Conservation (phyloP, 345 rosid genomes). For the Murraya paniculata region DNA sequence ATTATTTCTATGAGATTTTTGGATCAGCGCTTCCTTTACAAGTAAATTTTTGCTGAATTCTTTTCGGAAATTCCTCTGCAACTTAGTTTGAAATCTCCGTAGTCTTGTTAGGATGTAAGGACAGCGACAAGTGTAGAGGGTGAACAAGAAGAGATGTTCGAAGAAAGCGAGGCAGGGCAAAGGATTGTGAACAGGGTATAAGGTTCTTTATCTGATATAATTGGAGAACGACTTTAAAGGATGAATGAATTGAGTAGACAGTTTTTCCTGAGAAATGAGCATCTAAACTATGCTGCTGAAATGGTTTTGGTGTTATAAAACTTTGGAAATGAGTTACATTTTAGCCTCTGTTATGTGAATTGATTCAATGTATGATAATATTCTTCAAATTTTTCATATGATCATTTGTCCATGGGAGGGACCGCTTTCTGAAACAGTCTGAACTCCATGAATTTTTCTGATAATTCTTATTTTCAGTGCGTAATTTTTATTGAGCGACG, state of each 20-base stretch:
- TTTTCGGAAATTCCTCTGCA: background rate
- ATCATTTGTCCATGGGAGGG: background rate
- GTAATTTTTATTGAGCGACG: no score
- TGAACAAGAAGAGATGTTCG: conserved; percentile 60
- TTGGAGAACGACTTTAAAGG: conserved; percentile 2
- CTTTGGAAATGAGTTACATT: background rate
- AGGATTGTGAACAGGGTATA: conserved; percentile 69
- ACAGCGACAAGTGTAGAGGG: conserved; percentile 87
- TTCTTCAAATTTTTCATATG: background rate
- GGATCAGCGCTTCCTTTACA: no score
- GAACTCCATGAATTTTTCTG: no score
- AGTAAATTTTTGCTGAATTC: no score
- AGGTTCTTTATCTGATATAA: conserved; percentile 11
- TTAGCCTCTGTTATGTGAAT: background rate
- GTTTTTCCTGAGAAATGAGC: background rate
- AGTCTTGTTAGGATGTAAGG: conserved; percentile 69
- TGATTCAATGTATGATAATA: background rate
- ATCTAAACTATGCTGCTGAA: no score
- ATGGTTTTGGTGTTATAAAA: background rate
- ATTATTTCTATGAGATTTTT: no score
- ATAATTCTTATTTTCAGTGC: no score
- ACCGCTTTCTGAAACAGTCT: no score
- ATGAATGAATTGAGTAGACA: background rate
- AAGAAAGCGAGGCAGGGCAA: conserved; percentile 87
- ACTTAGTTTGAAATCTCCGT: background rate